These are phyloP conservation scores for Pyricularia pennisetigena DNA, from an alignment of 2,329 filamentous ascomycete genomes.

Conservation along the genomic window DNA sequence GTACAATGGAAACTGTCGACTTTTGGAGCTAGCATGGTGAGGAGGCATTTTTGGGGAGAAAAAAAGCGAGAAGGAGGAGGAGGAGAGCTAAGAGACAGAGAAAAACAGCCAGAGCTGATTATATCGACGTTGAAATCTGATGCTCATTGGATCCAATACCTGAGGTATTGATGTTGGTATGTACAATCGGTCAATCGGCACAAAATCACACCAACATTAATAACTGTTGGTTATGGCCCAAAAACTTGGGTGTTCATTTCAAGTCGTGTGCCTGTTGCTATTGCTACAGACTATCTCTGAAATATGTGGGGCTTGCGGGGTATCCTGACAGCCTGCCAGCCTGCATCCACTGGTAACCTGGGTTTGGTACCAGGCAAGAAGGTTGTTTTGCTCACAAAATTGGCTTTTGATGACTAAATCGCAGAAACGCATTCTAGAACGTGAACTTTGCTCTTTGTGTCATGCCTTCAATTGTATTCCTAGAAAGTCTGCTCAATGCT, in stretches of 20 bases:
- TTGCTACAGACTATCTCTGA: background rate
- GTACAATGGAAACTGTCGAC: background rate
- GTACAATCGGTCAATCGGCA: too few species aligned
- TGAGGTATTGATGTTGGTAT: too few species aligned
- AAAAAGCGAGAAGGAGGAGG: background rate
- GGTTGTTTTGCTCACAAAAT: background rate
- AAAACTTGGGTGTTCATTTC: background rate
- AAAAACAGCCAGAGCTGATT: background rate
- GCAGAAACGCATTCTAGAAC: background rate
- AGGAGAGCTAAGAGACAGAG: background rate
- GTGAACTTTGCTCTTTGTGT: background rate
- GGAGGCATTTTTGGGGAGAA: background rate
- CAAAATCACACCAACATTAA: background rate
- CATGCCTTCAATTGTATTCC: background rate
- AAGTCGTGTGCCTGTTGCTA: background rate
- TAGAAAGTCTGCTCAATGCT: background rate
- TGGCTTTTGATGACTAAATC: background rate
- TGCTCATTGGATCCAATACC: too few species aligned
- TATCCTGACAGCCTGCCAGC: background rate
- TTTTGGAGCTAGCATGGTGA: background rate
- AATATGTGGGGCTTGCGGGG: background rate
- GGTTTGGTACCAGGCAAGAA: too few species aligned
- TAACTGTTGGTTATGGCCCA: too few species aligned
- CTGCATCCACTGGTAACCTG: too few species aligned
- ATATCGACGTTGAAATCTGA: background rate